Evolutionary conservation across 805 yeast species (phyloP), one percentile per base, ranked within the genome.

Genomic region (Ogataea populi-albae): DNA sequence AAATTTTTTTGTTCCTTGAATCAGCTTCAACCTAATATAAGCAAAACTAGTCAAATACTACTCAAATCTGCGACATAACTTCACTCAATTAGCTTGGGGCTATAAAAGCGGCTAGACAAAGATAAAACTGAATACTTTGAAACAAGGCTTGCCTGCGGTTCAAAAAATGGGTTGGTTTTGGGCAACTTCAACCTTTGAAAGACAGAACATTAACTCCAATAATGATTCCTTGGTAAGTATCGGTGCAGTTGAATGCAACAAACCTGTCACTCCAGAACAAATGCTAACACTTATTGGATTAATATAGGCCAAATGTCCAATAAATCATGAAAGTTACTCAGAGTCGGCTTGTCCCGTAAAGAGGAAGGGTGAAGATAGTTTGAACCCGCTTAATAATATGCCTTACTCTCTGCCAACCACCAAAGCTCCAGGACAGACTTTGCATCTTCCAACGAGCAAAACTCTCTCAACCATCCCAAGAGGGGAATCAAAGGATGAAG

Each of bases 311-410:
- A 44, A 46, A 36, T 57, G 61, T 42, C 61, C 61, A 4, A 47
- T 54, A 17, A 50, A 54, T 40, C 55, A 57, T 37, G 28, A 43
- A 5, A 45, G 46, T 28, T 28, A 39, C 18, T 19, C 42, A 17
- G 20, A 47, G 12, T 35, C 41, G 11, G 46, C 55, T 3, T 59
- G 68, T 21, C 64, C 69, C 5, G 65, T 56, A 17, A 65, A 62
- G 34, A 61, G 61, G 45, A 58, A 56, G 25, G 57, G 51, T 7
- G 43, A 37, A 22, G 40, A 51, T 2, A 68, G 63, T 23, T 54
- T 87, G 35, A 87, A 91, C 58, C 95, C 96, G 6, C 59, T 86
- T 46, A 93, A 93, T 61, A 86, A 86, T 57, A 88, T 91, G 87
- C 98, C 98, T 2, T 68, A 71, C 45, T 69, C 69, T 34, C 61